Base-by-base conservation (phyloP, 345 rosid genomes). In the Salix brachista region DNA sequence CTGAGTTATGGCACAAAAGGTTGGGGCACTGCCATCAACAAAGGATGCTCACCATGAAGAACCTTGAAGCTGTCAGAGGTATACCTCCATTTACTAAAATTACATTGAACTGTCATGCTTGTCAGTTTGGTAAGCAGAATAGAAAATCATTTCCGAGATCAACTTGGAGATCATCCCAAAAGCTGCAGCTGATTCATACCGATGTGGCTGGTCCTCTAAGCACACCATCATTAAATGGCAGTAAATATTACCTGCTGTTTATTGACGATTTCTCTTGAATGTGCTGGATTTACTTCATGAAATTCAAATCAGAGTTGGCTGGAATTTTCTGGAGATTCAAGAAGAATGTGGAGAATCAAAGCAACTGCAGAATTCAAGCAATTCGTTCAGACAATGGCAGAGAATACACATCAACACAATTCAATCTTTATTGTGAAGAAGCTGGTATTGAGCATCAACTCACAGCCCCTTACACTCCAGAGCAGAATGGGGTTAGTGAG, bases 361-460 rank as follows among this genome's bases (percentile, higher is more conserved):
- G 70, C 64, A 26, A 41, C 0, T 69, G 34, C 58, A 74, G 34
- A 21, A 60, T 80, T 30, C 26, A 75, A 37, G 30, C 12, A 0
- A 1, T 74, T 0, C 61, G 44, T 13, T 75, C 65, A 8, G 65
- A 74, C 13, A 79, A 79, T 64, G 65, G 39, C 1, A 74, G 4
- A 0, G 78, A 79, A 14, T 79, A 69, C 36, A 42, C 70, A 14
- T 73, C 62, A 1, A 0, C 3, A 1, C 4, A 41, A 7, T 74
- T 79, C 26, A 26, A 66, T 21, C 8, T 2, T 6, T 67, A 61
- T 23, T 79, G 50, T 71, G 37, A 48, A n/a, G 76, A 71, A 32
- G 18, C 19, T 6, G 77, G 81, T 0, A 50, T 78, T 16, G 21
- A 78, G 0, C 77, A 78, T 18, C 76, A 71, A 12, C 61, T 79